These are phyloP conservation scores for Ceratobasidium sp. DNA, from an alignment of 1,284 basidiomycete genomes.

Conservation along the genomic window DNA sequence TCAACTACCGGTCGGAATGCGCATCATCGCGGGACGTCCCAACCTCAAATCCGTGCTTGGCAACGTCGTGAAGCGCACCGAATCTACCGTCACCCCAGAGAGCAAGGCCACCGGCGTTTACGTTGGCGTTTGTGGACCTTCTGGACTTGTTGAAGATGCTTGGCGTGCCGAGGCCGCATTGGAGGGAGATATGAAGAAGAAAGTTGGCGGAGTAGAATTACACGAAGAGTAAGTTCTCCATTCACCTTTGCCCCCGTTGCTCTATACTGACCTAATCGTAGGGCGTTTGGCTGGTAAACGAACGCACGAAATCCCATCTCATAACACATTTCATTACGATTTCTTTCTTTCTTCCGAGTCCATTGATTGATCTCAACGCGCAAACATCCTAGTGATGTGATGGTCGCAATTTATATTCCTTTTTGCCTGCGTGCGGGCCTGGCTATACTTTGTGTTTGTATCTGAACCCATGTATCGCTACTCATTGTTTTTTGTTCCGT, in stretches of 20 bases:
- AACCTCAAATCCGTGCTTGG: conserved; percentile 51
- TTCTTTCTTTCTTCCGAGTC: not conserved
- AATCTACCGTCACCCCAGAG: conserved; percentile 60
- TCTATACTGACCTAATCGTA: conserved; percentile 43
- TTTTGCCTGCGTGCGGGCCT: not conserved
- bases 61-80: conserved; percentile 34
- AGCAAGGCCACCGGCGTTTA: conserved; percentile 66
- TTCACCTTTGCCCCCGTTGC: conserved; percentile 34
- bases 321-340: not conserved
- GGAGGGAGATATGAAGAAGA: conserved; percentile 61
- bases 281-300: conserved; percentile 58
- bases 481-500: conserved; percentile 1
- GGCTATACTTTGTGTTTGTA: not conserved
- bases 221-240: conserved; percentile 67
- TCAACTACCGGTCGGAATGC: conserved; percentile 56
- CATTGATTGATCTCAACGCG: conserved; percentile 23
- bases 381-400: conserved; percentile 10
- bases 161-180: conserved; percentile 62
- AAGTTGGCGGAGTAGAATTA: conserved; percentile 74
- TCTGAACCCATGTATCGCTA: conserved; percentile 32
- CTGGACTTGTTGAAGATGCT: conserved; percentile 65
- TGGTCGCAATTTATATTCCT: not conserved
- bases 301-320: not conserved
- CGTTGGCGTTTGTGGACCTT: conserved; percentile 74
- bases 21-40: conserved; percentile 64